Evolutionary conservation across 169 alveolate species (phyloP), one percentile per base, ranked within the genome.

Genomic region (Eimeria falciformis): DNA sequence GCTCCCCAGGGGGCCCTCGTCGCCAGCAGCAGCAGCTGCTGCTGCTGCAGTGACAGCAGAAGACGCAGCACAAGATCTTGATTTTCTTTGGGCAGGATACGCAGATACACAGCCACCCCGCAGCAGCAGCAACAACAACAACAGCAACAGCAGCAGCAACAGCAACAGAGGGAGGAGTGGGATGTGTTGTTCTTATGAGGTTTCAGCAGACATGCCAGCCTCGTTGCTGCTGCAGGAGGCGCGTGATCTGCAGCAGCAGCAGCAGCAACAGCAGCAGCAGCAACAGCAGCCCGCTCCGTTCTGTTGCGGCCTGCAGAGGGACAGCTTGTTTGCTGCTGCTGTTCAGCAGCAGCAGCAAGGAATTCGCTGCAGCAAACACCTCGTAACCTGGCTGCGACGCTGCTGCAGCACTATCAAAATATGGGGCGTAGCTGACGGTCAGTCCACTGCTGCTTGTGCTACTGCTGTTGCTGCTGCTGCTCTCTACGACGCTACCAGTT

Each of bases 221-320:
- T 50, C 17, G n/a, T 50, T 58, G 37, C 69, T 9, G 18, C 23
- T 23, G 17, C 69, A 58, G 69, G 58, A 50, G 14, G 58, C 69
- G 69, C 18, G 23, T 29, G 6, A 5, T 2, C 79, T 4, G 79
- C 79, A 68, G 40, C 79, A 68, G 40, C 79, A 68, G 79, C 79
- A 68, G 79, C 79, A 68, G 79, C 79, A 68, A 43, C 79, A 58
- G 71, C 71, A 58, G 71, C 33, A 68, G 40, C 79, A 68, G 79
- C 69, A 58, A 7, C 25, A 14, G 5, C 18, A 5, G 71, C 33
- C 71, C 9, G 71, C 71, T 21, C 71, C 71, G 9, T 58, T 58
- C 27, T 50, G 58, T 14, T 50, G 58, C 58, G 58, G 58, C 27
- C 71, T 58, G 9, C 18, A 21, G 29, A 58, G 27, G 29, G 25